phyloP scores from a whole-genome alignment of 306 rosid species.

The Dryas alaskensis region DNA sequence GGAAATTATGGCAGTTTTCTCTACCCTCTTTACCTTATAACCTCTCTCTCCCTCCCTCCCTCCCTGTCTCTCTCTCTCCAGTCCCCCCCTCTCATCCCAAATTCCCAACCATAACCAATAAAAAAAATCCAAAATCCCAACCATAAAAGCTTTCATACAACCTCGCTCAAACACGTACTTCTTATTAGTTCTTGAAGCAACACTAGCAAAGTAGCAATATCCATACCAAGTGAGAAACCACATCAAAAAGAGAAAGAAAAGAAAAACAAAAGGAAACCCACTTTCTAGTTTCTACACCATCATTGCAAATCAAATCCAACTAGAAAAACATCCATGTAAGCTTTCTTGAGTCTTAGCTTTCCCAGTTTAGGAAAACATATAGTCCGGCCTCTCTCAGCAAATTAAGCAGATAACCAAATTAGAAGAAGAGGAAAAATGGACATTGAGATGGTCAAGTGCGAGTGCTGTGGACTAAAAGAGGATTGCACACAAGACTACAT shows the following conservation, averaged over 20 bases:
- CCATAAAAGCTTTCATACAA: conserved; percentile 4
- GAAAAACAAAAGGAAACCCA: conserved; percentile 29
- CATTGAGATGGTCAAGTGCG: conserved; percentile 83
- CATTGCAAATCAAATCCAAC: conserved; percentile 42
- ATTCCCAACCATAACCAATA: not conserved
- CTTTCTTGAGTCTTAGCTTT: conserved; percentile 7
- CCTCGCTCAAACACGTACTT: conserved; percentile 25
- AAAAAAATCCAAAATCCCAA: not conserved
- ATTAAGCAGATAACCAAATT: not conserved
- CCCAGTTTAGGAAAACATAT: conserved; percentile 2
- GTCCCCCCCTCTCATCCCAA: not conserved
- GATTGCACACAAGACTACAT: conserved; percentile 92
- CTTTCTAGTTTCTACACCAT: conserved; percentile 35
- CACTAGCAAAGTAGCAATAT: conserved; percentile 34
- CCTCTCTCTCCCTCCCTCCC: conserved; percentile 31
- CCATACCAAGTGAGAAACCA: conserved; percentile 26
- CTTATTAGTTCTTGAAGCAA: conserved; percentile 47
- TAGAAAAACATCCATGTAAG: conserved; percentile 18
- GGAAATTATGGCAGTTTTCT: conserved; percentile 79
- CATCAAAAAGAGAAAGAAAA: conserved; percentile 15
- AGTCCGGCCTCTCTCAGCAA: not conserved
- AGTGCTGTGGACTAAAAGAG: conserved; percentile 92
- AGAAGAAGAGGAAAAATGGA: conserved; percentile 45
- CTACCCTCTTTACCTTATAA: conserved; percentile 13
- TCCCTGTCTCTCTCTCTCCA: not conserved